Percentiles rank a stretch among this genome's conserved stretches.
These are phyloP conservation scores for Pseudozyma sp. DNA, from an alignment of 1,284 basidiomycete genomes.

Conservation along the genomic window DNA sequence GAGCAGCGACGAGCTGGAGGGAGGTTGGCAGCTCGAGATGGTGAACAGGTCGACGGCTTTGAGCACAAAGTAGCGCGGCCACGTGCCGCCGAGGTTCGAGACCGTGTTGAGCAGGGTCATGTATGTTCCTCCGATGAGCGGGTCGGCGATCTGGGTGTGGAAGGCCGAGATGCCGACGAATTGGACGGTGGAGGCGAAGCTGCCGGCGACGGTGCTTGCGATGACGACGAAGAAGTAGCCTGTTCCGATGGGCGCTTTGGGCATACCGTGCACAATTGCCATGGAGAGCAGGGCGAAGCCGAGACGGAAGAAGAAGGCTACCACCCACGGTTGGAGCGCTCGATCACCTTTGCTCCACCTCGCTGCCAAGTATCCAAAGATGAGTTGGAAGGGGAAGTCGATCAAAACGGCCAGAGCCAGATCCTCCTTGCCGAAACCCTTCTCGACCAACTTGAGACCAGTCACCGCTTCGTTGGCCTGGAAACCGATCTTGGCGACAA, in stretches of 20 bases:
- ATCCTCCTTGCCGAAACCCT: conserved; percentile 94
- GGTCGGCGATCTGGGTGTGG: conserved; percentile 96
- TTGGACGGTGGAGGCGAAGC: conserved; percentile 93
- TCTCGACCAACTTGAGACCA: conserved; percentile 94
- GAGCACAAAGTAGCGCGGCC: conserved; percentile 92
- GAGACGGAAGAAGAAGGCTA: conserved; percentile 89
- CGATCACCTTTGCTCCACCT: conserved; percentile 76
- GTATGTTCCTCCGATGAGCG: conserved; percentile 82
- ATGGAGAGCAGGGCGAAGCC: conserved; percentile 78
- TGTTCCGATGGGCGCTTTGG: conserved; percentile 72
- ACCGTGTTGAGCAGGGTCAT: conserved; percentile 89
- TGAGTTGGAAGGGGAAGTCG: conserved; percentile 97
- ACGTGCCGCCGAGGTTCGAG: conserved; percentile 95
- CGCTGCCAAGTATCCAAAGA: conserved; percentile 95
- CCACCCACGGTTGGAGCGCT: conserved; percentile 77
- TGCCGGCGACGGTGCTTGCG: conserved; percentile 83
- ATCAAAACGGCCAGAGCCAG: conserved; percentile 92
- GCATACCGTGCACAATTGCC: conserved; percentile 86
- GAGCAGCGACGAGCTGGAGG: conserved; percentile 28
- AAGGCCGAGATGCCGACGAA: conserved; percentile 98
- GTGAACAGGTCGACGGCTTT: conserved; percentile 72
- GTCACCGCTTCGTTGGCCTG: conserved; percentile 94
- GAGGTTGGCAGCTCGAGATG: conserved; percentile 53
- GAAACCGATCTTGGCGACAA: conserved; percentile 94
- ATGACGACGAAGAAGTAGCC: conserved; percentile 85